Percentiles rank a stretch among this genome's conserved stretches.
Evolutionary conservation across 495 filamentous ascomycete species (phyloP).

Genomic region (Tetracladium marchalianum): DNA sequence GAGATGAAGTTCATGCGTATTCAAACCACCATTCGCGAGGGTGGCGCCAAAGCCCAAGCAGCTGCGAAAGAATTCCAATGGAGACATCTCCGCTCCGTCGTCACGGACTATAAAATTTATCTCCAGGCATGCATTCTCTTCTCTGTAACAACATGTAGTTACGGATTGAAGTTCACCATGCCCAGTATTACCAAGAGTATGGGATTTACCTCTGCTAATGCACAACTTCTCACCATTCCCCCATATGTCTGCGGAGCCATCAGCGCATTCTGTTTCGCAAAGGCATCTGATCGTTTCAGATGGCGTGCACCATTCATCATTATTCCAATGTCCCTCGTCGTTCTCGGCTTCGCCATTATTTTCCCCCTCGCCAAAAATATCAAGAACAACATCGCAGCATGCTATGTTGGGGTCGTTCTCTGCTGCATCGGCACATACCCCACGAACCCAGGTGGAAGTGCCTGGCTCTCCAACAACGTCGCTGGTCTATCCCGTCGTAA

Average conservation of each 20-base stretch:
- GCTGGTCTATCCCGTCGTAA: slow-evolving; percentile 52
- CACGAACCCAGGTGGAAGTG: background rate
- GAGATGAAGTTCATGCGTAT: slow-evolving; percentile 7
- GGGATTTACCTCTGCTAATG: slow-evolving; percentile 36
- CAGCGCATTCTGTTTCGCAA: slow-evolving; percentile 33
- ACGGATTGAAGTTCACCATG: slow-evolving; percentile 43
- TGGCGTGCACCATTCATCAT: slow-evolving; percentile 37
- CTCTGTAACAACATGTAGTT: slow-evolving; percentile 43
- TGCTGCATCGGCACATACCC: background rate
- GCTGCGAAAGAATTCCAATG: too few relatives aligned
- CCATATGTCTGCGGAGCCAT: slow-evolving; percentile 43
- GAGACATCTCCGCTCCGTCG: too few relatives aligned
- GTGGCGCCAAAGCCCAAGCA: background rate
- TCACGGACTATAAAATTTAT: slow-evolving; percentile 58
- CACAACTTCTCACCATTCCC: slow-evolving; percentile 7
- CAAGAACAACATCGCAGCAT: slow-evolving; percentile 6
- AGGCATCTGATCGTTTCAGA: slow-evolving; percentile 26
- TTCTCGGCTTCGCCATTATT: slow-evolving; percentile 35
- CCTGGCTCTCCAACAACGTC: slow-evolving; percentile 36
- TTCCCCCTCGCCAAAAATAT: slow-evolving; percentile 23
- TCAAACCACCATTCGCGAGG: slow-evolving; percentile 2
- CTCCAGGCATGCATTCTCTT: slow-evolving; percentile 62
- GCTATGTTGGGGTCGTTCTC: background rate
- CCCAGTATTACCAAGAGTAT: slow-evolving; percentile 45
- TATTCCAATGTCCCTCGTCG: slow-evolving; percentile 35